These are phyloP conservation scores for Solanum paucissectum DNA, from an alignment of 257 asterid genomes.

Conservation along the genomic window DNA sequence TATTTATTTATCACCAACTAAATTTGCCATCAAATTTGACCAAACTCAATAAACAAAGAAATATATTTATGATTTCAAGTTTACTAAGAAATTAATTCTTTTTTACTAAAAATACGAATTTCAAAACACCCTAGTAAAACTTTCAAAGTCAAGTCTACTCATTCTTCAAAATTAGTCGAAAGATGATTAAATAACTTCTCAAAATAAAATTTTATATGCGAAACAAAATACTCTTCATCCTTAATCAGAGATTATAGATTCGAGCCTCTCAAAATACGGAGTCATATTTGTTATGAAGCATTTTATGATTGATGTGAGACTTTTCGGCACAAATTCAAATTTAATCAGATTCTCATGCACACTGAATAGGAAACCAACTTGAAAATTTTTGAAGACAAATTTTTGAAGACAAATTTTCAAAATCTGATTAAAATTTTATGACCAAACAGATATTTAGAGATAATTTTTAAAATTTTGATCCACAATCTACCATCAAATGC, in stretches of 20 bases:
- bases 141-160: not conserved
- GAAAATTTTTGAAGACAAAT: accelerated
- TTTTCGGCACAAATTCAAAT: not conserved
- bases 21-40: not conserved
- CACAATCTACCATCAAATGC: not conserved
- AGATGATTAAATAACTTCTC: not conserved
- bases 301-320: accelerated
- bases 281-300: too few relatives aligned
- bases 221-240: not conserved
- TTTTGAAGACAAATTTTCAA: too few relatives aligned
- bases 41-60: not conserved
- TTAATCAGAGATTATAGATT: too few relatives aligned
- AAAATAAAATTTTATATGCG: not conserved
- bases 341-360: not conserved
- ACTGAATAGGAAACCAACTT: too few relatives aligned
- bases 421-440: not conserved
- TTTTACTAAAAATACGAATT: not conserved
- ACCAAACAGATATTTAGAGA: not conserved
- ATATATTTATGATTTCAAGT: not conserved
- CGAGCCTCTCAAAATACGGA: not conserved
- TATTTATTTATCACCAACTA: not conserved
- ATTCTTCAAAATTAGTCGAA: not conserved
- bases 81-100: not conserved
- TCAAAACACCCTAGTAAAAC: not conserved
- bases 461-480: not conserved